Percentiles rank a stretch among this genome's conserved stretches.
These are phyloP conservation scores for Sporobolomyces phaffii DNA, from an alignment of 768 basidiomycete species.

Conservation along the genomic window DNA sequence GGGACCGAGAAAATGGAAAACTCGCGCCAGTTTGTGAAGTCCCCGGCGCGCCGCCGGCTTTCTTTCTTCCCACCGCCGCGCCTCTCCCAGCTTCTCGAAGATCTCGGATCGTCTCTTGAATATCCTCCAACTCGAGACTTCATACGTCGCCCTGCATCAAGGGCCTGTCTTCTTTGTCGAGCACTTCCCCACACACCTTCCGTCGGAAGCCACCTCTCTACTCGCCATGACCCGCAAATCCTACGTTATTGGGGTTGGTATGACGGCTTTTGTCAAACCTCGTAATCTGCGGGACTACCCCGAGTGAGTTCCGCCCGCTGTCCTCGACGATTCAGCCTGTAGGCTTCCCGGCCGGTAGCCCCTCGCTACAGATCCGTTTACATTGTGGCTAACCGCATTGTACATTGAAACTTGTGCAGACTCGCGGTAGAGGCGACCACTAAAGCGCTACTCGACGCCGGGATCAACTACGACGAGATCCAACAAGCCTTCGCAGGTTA, in stretches of 20 bases:
- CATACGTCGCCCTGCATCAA: no score
- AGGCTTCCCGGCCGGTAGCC: no score
- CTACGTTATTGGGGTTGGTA: slow-evolving; percentile 61
- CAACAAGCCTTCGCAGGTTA: slow-evolving; percentile 71
- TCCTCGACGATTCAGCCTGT: slow-evolving; percentile 58
- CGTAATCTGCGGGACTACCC: slow-evolving; percentile 53
- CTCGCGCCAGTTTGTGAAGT: no score
- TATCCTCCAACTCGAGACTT: no score
- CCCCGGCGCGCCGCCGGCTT: no score
- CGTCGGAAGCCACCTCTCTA: slow-evolving; percentile 32
- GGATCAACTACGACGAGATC: slow-evolving; percentile 72
- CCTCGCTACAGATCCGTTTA: background rate
- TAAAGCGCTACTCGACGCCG: slow-evolving; percentile 79
- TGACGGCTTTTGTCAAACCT: slow-evolving; percentile 73
- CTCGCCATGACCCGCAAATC: slow-evolving; percentile 45
- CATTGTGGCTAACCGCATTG: no score
- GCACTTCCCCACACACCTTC: background rate
- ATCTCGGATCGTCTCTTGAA: no score
- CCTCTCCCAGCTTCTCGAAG: no score
- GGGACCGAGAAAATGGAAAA: no score
- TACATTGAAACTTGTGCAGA: slow-evolving; percentile 50
- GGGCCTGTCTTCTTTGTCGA: no score
- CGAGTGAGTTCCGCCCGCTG: slow-evolving; percentile 40
- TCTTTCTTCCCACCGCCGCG: no score
- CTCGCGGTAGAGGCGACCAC: slow-evolving; percentile 84